These are phyloP conservation scores for Coemansia pectinata DNA, from an alignment of 192 early-diverging fungal genomes.

Conservation along the genomic window DNA sequence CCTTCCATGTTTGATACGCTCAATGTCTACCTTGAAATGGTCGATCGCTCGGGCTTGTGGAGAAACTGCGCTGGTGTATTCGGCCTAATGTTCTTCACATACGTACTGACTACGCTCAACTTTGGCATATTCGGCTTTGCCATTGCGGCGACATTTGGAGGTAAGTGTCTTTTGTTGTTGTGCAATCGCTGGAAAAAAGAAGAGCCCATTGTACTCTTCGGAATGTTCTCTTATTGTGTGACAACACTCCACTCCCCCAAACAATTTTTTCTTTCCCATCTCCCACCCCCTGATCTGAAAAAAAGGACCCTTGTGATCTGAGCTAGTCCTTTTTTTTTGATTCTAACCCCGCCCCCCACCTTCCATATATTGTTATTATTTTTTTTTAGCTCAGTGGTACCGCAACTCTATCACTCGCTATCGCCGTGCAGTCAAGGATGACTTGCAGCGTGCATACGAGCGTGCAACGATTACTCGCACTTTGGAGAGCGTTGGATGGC, in stretches of 20 bases:
- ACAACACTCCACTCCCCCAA: neutral
- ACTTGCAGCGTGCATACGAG: constrained; percentile 67
- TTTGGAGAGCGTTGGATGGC: constrained; percentile 80
- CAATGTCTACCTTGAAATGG: constrained; percentile 45
- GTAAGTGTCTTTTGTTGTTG: constrained; percentile 48
- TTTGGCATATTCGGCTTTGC: constrained; percentile 54
- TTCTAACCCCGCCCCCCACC: neutral
- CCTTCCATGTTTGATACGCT: constrained; percentile 46
- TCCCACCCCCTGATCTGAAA: neutral
- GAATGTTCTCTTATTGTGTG: neutral
- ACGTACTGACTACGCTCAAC: constrained; percentile 45
- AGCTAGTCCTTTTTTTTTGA: constrained; percentile 3
- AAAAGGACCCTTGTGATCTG: neutral
- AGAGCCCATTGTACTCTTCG: neutral
- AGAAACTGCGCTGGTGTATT: constrained; percentile 58
- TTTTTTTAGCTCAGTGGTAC: constrained; percentile 65
- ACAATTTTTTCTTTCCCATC: neutral
- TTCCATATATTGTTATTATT: neutral
- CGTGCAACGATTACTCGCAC: constrained; percentile 50
- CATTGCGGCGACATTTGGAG: constrained; percentile 44
- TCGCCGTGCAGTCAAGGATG: constrained; percentile 68
- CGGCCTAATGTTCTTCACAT: constrained; percentile 52
- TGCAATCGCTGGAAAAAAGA: neutral
- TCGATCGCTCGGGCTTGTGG: constrained; percentile 55
- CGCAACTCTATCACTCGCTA: constrained; percentile 70